phyloP scores from a whole-genome alignment of 352 stramenopile species.

The Lagenidium sp. region DNA sequence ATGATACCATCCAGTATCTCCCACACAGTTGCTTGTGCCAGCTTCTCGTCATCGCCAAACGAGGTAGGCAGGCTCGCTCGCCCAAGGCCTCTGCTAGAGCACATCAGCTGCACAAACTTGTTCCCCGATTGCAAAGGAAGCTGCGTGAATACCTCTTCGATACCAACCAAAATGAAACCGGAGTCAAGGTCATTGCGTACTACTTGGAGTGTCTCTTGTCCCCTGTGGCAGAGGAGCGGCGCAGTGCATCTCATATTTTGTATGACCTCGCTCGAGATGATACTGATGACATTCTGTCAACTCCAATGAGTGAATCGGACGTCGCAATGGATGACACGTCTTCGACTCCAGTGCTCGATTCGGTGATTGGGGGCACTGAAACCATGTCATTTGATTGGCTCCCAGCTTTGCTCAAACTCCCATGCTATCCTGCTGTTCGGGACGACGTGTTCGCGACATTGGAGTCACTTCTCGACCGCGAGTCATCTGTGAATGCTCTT shows the following conservation, averaged over 20 bases:
- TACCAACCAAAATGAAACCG: slow-evolving; percentile 21
- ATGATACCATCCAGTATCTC: slow-evolving; percentile 73
- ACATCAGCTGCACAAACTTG: slow-evolving; percentile 29
- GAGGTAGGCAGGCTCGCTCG: slow-evolving; percentile 11
- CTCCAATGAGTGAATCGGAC: slow-evolving; percentile 16
- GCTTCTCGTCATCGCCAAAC: slow-evolving; percentile 56
- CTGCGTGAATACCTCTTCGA: slow-evolving; percentile 43
- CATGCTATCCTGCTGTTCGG: slow-evolving; percentile 50
- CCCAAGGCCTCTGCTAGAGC: too few species aligned
- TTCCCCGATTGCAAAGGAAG: slow-evolving; percentile 44
- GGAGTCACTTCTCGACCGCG: slow-evolving; percentile 57
- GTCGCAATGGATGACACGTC: slow-evolving; percentile 17
- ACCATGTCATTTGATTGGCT: slow-evolving; percentile 69
- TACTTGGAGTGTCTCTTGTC: slow-evolving; percentile 67
- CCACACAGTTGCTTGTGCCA: slow-evolving; percentile 70
- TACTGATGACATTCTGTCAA: slow-evolving; percentile 16
- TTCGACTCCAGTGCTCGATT: slow-evolving; percentile 12
- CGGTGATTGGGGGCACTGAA: slow-evolving; percentile 1
- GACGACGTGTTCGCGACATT: slow-evolving; percentile 52
- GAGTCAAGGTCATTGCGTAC: slow-evolving; percentile 50
- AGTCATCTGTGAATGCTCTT: slow-evolving; percentile 63
- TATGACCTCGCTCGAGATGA: slow-evolving; percentile 32
- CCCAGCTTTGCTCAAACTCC: slow-evolving; percentile 41
- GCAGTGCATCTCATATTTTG: slow-evolving; percentile 58
- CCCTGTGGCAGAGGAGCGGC: slow-evolving; percentile 29